Conservation (phyloP, 2,329 filamentous ascomycete genomes). For the Aulographum hederae region DNA sequence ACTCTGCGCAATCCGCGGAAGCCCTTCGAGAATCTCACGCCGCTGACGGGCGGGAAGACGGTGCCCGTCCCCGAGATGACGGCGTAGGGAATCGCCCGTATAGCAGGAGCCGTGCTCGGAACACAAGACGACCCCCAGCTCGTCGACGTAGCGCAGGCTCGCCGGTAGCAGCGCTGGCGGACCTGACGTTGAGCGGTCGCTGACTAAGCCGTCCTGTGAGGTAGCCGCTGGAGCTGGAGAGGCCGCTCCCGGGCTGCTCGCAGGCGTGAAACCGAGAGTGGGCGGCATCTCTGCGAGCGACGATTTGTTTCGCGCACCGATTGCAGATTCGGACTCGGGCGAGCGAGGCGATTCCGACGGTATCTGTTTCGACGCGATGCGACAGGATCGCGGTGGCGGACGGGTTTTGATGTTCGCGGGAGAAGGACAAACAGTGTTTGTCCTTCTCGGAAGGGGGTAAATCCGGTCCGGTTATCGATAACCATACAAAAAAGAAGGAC, state of each 20-base stretch:
- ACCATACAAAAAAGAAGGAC: neutral
- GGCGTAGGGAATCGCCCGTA: neutral
- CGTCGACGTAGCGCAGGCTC: neutral
- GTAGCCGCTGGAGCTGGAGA: too few species aligned
- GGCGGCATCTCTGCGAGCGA: neutral
- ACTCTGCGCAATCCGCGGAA: too few species aligned
- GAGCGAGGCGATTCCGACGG: too few species aligned
- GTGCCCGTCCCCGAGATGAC: neutral
- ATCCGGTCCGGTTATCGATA: neutral
- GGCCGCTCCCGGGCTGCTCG: too few species aligned
- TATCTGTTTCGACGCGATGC: neutral
- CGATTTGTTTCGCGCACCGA: neutral
- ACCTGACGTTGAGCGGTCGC: too few species aligned
- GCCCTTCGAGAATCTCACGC: neutral
- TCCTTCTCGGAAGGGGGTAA: too few species aligned
- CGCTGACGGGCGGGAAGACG: neutral
- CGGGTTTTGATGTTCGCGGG: neutral
- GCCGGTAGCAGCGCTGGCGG: too few species aligned
- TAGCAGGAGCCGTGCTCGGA: neutral
- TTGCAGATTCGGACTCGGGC: too few species aligned
- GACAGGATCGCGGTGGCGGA: neutral
- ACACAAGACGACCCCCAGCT: neutral
- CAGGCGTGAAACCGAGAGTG: too few species aligned
- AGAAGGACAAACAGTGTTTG: neutral
- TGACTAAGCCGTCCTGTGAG: too few species aligned